Evolutionary conservation across 2,329 filamentous ascomycete genomes (phyloP).

Genomic region (Remersonia thermophila): DNA sequence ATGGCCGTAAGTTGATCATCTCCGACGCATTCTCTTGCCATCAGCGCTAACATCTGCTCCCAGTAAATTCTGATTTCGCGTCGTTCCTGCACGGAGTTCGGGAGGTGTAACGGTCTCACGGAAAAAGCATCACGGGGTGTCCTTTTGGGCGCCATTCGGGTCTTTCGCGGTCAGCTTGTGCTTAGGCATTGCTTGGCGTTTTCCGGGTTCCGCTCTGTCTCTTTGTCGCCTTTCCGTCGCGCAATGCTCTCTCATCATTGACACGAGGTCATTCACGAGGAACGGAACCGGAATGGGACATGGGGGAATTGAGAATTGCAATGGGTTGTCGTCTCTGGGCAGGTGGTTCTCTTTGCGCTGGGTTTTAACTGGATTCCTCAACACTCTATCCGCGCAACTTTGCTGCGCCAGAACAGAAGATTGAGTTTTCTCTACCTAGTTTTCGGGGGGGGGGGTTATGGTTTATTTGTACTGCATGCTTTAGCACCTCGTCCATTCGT

Average conservation of each 20-base stretch:
- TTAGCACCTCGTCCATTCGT: too few relatives aligned
- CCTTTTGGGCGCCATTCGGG: conserved; percentile 5
- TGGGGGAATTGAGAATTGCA: too few relatives aligned
- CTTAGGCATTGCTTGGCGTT: conserved; percentile 14
- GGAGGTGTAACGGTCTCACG: not conserved
- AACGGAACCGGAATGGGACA: conserved; percentile 6
- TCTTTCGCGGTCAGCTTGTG: conserved; percentile 8
- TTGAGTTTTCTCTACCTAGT: too few relatives aligned
- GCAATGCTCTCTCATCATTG: conserved; percentile 7
- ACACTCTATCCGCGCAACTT: too few relatives aligned
- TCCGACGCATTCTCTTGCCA: too few relatives aligned
- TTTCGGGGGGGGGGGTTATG: too few relatives aligned
- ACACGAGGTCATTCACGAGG: conserved; percentile 6
- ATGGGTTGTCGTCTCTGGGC: conserved; percentile 1
- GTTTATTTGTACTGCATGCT: too few relatives aligned
- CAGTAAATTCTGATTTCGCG: conserved; percentile 8
- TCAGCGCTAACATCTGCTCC: conserved; percentile 2
- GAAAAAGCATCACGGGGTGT: conserved; percentile 11
- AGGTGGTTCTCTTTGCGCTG: too few relatives aligned
- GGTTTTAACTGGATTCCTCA: not conserved
- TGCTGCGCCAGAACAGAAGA: too few relatives aligned
- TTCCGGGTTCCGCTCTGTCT: conserved; percentile 5
- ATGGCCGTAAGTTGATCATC: conserved; percentile 13
- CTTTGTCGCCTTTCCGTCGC: conserved; percentile 6
- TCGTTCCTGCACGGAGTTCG: conserved; percentile 12